Conservation (phyloP, 768 basidiomycete genomes). For the Dacryopinax primogenitus region DNA sequence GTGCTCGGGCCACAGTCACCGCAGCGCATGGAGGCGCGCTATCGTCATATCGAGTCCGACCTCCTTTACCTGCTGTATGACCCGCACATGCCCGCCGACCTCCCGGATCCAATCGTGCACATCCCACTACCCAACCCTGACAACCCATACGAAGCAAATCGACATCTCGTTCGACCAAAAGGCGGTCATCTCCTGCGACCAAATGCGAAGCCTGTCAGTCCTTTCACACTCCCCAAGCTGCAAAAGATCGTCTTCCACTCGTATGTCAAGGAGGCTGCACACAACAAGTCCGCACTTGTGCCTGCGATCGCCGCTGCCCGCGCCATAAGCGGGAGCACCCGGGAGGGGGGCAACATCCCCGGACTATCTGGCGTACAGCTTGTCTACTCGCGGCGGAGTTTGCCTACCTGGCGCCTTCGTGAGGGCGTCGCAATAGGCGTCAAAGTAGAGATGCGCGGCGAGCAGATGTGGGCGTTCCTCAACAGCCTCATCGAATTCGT, state of each 20-base stretch:
- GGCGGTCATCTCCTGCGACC: conserved; percentile 51
- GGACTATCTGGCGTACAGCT: conserved; percentile 67
- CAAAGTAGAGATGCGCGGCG: conserved; percentile 81
- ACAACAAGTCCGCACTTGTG: conserved; percentile 58
- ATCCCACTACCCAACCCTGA: conserved; percentile 37
- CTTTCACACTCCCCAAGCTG: conserved; percentile 58
- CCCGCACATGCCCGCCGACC: neutral
- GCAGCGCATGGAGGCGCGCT: neutral
- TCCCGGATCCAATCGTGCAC: neutral
- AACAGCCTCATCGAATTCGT: conserved; percentile 84
- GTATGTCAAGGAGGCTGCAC: conserved; percentile 68
- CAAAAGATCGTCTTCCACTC: conserved; percentile 78
- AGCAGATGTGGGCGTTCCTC: conserved; percentile 91
- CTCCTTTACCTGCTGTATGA: conserved; percentile 3
- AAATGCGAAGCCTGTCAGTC: conserved; percentile 41
- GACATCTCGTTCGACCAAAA: conserved; percentile 54
- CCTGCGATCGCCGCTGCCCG: conserved; percentile 80
- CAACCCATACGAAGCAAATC: conserved; percentile 71
- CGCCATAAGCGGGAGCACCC: conserved; percentile 72
- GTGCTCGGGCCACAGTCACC: neutral
- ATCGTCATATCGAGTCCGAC: neutral
- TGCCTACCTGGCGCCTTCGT: conserved; percentile 69
- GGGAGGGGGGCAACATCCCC: conserved; percentile 56
- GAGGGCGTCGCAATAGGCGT: conserved; percentile 70
- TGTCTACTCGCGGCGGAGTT: conserved; percentile 37